Conservation (phyloP, 345 rosid species). For the Linum trigynum region DNA sequence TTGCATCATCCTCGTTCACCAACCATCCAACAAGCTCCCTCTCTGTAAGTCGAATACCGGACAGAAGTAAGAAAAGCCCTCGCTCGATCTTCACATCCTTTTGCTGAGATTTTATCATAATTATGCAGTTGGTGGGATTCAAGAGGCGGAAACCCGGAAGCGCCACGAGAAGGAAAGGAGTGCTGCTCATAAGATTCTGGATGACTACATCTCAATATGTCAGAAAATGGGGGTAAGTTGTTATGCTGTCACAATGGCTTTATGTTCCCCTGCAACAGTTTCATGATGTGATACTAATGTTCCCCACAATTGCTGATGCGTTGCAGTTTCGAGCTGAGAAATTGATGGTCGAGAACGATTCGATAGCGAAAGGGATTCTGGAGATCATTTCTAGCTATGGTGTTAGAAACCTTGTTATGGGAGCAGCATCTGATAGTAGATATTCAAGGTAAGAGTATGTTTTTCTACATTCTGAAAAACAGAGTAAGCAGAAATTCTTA, state of each 20-base stretch:
- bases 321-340: slow-evolving; percentile 67
- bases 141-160: too few species aligned
- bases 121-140: neutral
- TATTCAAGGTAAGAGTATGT: slow-evolving; percentile 36
- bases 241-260: too few species aligned
- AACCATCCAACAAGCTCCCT: slow-evolving; percentile 55
- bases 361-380: slow-evolving; percentile 61
- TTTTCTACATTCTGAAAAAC: neutral
- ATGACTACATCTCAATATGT: neutral
- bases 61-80: too few species aligned
- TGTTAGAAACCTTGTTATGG: slow-evolving; percentile 76
- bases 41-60: too few species aligned
- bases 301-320: neutral
- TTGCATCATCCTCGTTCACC: slow-evolving; percentile 69
- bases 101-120: too few species aligned
- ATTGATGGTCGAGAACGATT: slow-evolving; percentile 35
- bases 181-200: neutral
- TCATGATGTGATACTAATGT: too few species aligned
- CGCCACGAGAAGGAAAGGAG: neutral
- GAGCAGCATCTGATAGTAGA: slow-evolving; percentile 74
- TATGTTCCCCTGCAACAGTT: too few species aligned
- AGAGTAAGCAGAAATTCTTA: slow-evolving; percentile 10
- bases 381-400: slow-evolving; percentile 43
- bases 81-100: too few species aligned
- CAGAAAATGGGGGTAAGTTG: neutral